These are phyloP conservation scores for Cutaneotrichosporon mucoides DNA, from an alignment of 1,284 basidiomycete genomes.

Conservation along the genomic window DNA sequence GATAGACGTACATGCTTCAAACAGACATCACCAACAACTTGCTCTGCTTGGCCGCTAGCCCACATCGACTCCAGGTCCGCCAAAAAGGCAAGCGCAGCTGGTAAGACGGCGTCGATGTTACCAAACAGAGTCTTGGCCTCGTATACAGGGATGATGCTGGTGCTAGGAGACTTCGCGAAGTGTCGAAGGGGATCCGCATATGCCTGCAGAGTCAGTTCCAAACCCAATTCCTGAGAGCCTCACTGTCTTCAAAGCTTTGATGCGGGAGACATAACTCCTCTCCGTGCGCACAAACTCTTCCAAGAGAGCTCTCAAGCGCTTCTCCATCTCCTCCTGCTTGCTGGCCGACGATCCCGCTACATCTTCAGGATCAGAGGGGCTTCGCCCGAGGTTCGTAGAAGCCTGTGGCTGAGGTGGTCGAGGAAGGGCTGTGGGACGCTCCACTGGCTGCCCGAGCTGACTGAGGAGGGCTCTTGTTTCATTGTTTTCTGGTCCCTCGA, in stretches of 20 bases:
- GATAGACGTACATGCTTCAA: constrained; percentile 60
- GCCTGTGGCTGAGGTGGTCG: constrained; percentile 6
- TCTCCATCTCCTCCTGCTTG: constrained; percentile 35
- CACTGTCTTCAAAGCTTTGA: constrained; percentile 43
- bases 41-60: constrained; percentile 53
- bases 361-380: neutral
- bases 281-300: constrained; percentile 48
- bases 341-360: constrained; percentile 20
- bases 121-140: constrained; percentile 90
- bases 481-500: constrained; percentile 38
- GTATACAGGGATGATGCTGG: constrained; percentile 78
- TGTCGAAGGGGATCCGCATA: constrained; percentile 87
- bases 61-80: constrained; percentile 74
- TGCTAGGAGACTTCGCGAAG: constrained; percentile 77
- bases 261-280: constrained; percentile 41
- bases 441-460: constrained; percentile 36
- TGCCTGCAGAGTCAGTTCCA: constrained; percentile 47
- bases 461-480: constrained; percentile 36
- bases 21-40: constrained; percentile 77
- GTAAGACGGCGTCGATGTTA: constrained; percentile 83
- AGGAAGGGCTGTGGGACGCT: constrained; percentile 30
- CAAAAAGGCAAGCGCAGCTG: constrained; percentile 81
- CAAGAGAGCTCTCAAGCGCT: constrained; percentile 28
- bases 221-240: constrained; percentile 5
- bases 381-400: constrained; percentile 7